phyloP scores from a whole-genome alignment of 352 stramenopile species.

The Globisporangium uncinulatum region DNA sequence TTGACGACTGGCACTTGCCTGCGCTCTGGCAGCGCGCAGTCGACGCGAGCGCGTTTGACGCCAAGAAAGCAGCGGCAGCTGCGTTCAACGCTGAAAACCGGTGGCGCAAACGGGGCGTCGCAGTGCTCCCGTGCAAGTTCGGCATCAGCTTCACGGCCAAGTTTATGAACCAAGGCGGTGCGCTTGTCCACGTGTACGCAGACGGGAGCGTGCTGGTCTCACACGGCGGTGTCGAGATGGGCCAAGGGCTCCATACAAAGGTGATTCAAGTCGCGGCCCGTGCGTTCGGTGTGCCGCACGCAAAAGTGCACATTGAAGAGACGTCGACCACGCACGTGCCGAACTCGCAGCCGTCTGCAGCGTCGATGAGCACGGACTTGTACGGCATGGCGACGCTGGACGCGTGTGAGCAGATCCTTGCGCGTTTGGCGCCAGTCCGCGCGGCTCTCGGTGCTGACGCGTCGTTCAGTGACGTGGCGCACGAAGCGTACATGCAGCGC shows the following conservation, averaged over 20 bases:
- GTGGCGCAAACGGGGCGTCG: constrained; percentile 89
- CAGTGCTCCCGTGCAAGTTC: constrained; percentile 89
- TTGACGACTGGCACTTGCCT: constrained; percentile 91
- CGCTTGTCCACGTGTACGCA: constrained; percentile 94
- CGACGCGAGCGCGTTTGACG: constrained; percentile 60
- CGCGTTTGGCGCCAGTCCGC: constrained; percentile 80
- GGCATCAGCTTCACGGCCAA: constrained; percentile 96
- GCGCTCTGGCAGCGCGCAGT: constrained; percentile 77
- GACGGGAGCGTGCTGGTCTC: constrained; percentile 95
- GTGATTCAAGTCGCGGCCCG: constrained; percentile 87
- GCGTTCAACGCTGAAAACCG: constrained; percentile 90
- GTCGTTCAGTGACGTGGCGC: constrained; percentile 77
- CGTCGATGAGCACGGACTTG: constrained; percentile 94
- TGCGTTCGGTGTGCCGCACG: constrained; percentile 90
- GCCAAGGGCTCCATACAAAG: constrained; percentile 96
- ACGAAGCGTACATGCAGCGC: constrained; percentile 89
- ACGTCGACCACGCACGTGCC: constrained; percentile 94
- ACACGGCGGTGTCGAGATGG: constrained; percentile 97
- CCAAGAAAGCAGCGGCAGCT: constrained; percentile 59
- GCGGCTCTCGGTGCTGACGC: constrained; percentile 68
- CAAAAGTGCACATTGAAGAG: constrained; percentile 92
- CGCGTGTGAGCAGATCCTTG: constrained; percentile 94
- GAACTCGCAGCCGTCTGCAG: constrained; percentile 92
- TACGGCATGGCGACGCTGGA: constrained; percentile 97
- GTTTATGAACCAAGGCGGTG: constrained; percentile 96